Evolutionary conservation across 1,139 yeast species (phyloP).

Genomic region (Pichia inconspicua): DNA sequence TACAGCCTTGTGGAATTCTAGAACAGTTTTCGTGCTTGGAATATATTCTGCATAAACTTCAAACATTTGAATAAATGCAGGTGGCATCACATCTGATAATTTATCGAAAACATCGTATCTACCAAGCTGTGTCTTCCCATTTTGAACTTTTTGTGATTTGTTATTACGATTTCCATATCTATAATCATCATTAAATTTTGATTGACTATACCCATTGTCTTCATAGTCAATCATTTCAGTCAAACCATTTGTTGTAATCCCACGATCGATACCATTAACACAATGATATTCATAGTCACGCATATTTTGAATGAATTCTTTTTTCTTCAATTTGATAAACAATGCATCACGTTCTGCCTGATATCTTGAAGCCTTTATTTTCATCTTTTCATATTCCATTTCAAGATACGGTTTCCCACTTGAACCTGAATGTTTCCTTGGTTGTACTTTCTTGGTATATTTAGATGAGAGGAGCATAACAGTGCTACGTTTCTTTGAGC

Average conservation of each 20-base stretch:
- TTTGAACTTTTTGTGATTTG: background rate
- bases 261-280: constrained; percentile 10
- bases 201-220: too few relatives aligned
- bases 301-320: constrained; percentile 4
- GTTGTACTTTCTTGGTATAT: too few relatives aligned
- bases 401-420: constrained; percentile 4
- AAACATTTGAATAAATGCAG: background rate
- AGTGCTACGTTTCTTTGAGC: background rate
- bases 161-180: background rate
- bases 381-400: constrained; percentile 9
- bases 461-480: too few relatives aligned
- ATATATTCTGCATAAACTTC: background rate
- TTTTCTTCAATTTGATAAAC: background rate
- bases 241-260: background rate
- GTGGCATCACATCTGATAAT: constrained; percentile 1
- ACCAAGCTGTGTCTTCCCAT: background rate
- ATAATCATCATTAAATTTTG: too few relatives aligned
- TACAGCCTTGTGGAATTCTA: constrained; percentile 7
- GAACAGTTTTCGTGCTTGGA: constrained; percentile 6
- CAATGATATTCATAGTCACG: constrained; percentile 13
- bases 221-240: background rate
- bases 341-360: constrained; percentile 5
- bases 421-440: too few relatives aligned
- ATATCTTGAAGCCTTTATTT: constrained; percentile 7
- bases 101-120: background rate